Conservation (phyloP, 73 alveolate genomes). For the Paramecium sexaurelia region DNA sequence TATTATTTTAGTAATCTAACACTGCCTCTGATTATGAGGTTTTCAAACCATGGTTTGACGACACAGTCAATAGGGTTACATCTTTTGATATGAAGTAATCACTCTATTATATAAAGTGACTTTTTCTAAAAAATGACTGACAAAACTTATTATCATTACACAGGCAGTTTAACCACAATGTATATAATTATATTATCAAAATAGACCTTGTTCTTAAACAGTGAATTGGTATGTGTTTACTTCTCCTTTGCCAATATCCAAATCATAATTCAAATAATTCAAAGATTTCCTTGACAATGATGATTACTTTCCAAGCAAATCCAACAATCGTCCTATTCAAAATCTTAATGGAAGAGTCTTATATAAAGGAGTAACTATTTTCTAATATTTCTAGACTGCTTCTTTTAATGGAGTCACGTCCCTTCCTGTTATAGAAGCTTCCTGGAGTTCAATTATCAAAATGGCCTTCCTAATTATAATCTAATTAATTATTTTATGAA, state of each 20-base stretch:
- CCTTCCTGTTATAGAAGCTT: constrained; percentile 16
- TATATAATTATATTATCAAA: neutral
- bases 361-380: constrained; percentile 23
- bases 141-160: constrained; percentile 39
- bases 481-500: neutral
- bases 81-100: constrained; percentile 40
- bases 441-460: neutral
- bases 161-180: constrained; percentile 40
- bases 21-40: constrained; percentile 4
- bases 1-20: neutral
- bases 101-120: neutral
- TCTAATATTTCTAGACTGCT: neutral
- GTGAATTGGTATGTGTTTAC: constrained; percentile 47
- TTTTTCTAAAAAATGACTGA: constrained; percentile 16
- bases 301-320: neutral
- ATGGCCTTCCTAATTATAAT: neutral
- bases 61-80: neutral
- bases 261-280: neutral
- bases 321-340: constrained; percentile 34
- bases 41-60: constrained; percentile 25
- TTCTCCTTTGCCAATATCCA: constrained; percentile 14
- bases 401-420: constrained; percentile 25
- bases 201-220: constrained; percentile 27
- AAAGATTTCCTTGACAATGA: neutral
- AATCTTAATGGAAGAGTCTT: constrained; percentile 29